These are phyloP conservation scores for Acarospora socialis DNA, from an alignment of 2,329 filamentous ascomycete species.

Conservation along the genomic window DNA sequence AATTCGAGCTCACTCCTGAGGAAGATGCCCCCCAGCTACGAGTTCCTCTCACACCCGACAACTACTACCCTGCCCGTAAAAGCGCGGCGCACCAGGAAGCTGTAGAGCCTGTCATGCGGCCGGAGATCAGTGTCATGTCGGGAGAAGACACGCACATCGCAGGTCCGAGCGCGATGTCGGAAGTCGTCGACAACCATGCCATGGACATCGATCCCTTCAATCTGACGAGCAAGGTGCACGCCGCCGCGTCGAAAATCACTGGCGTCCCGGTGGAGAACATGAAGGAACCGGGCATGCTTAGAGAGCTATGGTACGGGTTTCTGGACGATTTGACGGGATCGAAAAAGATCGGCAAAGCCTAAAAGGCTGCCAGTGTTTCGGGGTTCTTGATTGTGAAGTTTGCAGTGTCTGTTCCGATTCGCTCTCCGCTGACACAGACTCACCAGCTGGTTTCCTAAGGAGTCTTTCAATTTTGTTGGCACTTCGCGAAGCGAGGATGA, in stretches of 20 bases:
- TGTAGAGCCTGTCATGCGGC: constrained; percentile 33
- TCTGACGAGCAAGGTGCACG: constrained; percentile 10
- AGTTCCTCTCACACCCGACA: constrained; percentile 37
- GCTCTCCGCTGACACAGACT: too few relatives aligned
- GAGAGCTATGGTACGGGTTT: constrained; percentile 9
- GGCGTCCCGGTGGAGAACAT: constrained; percentile 3
- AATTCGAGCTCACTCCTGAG: constrained; percentile 30
- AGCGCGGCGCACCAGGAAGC: constrained; percentile 8
- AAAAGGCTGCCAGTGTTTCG: background rate
- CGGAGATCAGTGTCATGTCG: constrained; percentile 41
- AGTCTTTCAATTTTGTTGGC: too few relatives aligned
- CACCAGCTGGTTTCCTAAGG: too few relatives aligned
- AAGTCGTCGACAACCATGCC: constrained; percentile 42
- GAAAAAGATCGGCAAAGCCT: constrained; percentile 3
- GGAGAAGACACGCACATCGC: constrained; percentile 33
- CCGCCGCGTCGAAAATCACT: constrained; percentile 6
- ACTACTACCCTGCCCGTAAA: constrained; percentile 18
- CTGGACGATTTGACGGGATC: constrained; percentile 12
- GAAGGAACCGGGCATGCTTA: constrained; percentile 7
- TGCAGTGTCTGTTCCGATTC: too few relatives aligned
- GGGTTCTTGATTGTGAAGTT: background rate
- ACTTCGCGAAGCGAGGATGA: too few relatives aligned
- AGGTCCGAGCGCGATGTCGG: constrained; percentile 40
- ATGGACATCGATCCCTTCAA: constrained; percentile 43
- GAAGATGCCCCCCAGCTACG: constrained; percentile 23